A percentile compares a stretch with the other conserved stretches of the same genome.
phyloP scores from a whole-genome alignment of 345 rosid species.

The Schrenkiella parvula region DNA sequence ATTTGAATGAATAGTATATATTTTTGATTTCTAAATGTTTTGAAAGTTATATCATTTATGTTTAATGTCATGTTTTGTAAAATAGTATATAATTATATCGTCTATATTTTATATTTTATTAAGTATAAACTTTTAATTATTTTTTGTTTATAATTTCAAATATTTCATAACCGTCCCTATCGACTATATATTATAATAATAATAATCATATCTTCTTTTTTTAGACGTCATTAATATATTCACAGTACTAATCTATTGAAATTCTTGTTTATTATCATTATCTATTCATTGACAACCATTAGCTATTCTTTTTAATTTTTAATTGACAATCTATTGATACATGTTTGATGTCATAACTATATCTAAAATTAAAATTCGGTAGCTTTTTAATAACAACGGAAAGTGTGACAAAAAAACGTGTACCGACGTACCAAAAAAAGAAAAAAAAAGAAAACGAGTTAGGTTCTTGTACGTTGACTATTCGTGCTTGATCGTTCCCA shows the following conservation, averaged over 20 bases:
- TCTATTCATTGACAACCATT: background rate
- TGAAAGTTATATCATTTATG: no score
- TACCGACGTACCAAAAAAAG: background rate
- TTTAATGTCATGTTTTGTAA: no score
- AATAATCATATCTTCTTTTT: background rate
- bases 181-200: background rate
- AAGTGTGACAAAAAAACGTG: background rate
- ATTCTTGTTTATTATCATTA: background rate
- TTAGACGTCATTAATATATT: background rate
- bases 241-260: background rate
- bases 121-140: no score
- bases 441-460: background rate
- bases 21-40: no score
- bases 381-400: background rate
- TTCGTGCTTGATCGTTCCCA: conserved; percentile 17
- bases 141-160: no score
- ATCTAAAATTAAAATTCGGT: background rate
- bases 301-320: background rate
- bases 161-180: no score
- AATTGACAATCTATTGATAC: background rate
- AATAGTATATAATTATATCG: no score
- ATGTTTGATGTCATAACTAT: background rate
- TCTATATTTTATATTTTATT: no score
- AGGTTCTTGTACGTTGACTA: conserved; percentile 15
- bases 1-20: no score